These are phyloP conservation scores for Nicotiana knightiana DNA, from an alignment of 257 asterid species.

Conservation along the genomic window DNA sequence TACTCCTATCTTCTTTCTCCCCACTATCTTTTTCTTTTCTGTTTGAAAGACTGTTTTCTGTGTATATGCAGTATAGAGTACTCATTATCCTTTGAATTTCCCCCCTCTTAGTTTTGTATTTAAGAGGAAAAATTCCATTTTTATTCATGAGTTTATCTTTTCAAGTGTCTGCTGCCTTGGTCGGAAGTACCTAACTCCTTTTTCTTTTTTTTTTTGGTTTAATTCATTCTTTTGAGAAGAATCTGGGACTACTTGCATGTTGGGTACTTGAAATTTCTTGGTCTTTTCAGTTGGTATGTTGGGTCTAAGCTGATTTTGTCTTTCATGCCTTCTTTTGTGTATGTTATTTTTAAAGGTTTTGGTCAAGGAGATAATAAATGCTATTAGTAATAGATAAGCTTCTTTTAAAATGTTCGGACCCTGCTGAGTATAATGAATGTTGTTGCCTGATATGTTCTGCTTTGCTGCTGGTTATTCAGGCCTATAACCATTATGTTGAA, in stretches of 20 bases:
- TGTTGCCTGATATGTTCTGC: neutral
- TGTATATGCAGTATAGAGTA: neutral
- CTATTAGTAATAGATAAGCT: neutral
- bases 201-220: neutral
- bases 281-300: neutral
- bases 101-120: neutral
- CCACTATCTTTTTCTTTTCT: neutral
- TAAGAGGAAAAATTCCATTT: neutral
- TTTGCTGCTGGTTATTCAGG: neutral
- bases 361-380: neutral
- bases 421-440: neutral
- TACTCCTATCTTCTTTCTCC: neutral
- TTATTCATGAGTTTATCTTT: neutral
- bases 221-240: neutral
- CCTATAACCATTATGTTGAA: neutral
- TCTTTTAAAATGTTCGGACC: neutral
- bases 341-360: neutral
- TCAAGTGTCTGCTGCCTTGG: neutral
- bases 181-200: neutral
- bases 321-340: neutral
- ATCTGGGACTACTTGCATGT: neutral
- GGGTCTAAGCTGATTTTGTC: neutral
- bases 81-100: neutral
- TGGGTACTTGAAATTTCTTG: neutral
- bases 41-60: neutral